Base-by-base conservation (phyloP, 169 alveolate genomes). In the Plasmodium gonderi region DNA sequence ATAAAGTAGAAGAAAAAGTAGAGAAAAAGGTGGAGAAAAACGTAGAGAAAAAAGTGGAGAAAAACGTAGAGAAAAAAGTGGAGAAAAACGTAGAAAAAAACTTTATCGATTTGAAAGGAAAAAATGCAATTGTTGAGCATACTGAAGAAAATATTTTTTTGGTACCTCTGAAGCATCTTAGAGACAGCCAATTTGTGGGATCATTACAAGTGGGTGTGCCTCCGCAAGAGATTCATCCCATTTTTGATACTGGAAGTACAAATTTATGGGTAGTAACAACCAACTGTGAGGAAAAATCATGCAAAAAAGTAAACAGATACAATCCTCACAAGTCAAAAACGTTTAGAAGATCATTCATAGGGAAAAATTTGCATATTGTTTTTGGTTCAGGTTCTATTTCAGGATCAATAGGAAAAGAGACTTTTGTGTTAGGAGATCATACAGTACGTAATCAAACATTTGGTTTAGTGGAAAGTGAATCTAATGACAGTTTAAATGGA, bases 311-410 rank as follows among this genome's bases (percentile, higher is more conserved):
- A 26, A 51, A 74, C 33, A 85, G 93, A 69, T 95, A 83, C 64
- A 54, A 92, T 83, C 96, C 97, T n/a, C 38, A 77, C 20, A 90
- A 45, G 26, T 96, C 97, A 7, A 90, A 81, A 72, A 94, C 97
- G 45, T 96, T 92, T 82, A 89, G 80, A 75, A 75, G 82, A 64
- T 49, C 95, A 29, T 81, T 83, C n/a, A 76, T 79, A 31, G 95
- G 95, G 36, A 65, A 91, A n/a, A 90, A 91, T 47, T 91, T 97
- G 8, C 97, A 96, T 38, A 96, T 97, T 14, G 95, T 91, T 72
- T 97, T 97, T 80, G 98, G 98, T 38, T 96, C 98, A 1, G 98
- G 98, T 38, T 94, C 96, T 14, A 96, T 97, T 17, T 94, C 95
- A 7, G 98, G 98, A 11, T 85, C 91, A 49, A 92, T 97, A n/a